Base-by-base conservation (phyloP, 2,329 filamentous ascomycete species). In the Diaporthe sp. region DNA sequence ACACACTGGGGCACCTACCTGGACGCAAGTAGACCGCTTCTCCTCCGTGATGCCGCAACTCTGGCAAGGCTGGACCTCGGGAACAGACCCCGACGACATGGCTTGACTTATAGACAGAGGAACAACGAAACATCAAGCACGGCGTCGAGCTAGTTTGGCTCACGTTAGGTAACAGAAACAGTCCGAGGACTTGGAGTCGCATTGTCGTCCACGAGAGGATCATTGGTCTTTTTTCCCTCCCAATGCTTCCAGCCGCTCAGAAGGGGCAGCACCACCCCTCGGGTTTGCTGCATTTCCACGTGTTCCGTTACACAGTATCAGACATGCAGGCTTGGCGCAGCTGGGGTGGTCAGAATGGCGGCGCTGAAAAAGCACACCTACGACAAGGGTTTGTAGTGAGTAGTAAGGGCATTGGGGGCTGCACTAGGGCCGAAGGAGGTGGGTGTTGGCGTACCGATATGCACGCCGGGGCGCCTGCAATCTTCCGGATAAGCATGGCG, bases 251-350 rank as follows among this genome's bases (percentile, higher is more conserved):
- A 31, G 28, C 28, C 4, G 28, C 28, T 31, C 4, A 31, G 28
- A 31, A 31, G 28, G 28, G 28, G 28, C 28, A 4, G 28, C 28
- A 28, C 28, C 28, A 31, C 28, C 4, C 28, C 28, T 31, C 28
- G 28, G 28, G 65, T 55, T 55, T 70, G 34, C 65, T 55, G 65
- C 49, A 8, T 42, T 55, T 70, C 65, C 49, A 70, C 65, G 49
- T 70, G 34, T 70, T 70, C 65, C 39, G 65, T 70, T 70, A 70
- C 65, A 70, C 65, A 70, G 10, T 42, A 70, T 55, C 19, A 70
- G 65, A 70, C 65, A 55, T 70, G 65, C 65, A 70, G 65, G 46
- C 65, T 70, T 70, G 65, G 65, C 65, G 34, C 49, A 55, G 15
- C 22, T 42, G 12, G n/a, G 65, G 49, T 70, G 65, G 65, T 70